phyloP scores from a whole-genome alignment of 2,329 filamentous ascomycete species.

The Tolypocladium cylindrosporum region DNA sequence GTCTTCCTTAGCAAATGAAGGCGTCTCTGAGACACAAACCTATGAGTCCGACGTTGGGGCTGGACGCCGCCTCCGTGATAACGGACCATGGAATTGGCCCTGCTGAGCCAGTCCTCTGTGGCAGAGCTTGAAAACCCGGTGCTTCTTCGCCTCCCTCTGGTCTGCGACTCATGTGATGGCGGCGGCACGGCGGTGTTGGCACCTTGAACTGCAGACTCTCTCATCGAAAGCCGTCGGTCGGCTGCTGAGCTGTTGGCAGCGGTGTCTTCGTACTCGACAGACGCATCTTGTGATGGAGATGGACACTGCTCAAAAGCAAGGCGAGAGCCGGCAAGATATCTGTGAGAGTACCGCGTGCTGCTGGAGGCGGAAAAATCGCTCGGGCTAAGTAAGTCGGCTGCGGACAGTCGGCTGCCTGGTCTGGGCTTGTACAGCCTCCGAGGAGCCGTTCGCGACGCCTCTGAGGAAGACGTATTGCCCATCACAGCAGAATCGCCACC shows the following conservation, averaged over 20 bases:
- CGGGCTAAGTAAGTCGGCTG: slow-evolving; percentile 27
- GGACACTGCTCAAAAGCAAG: slow-evolving; percentile 1
- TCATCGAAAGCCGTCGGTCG: neutral
- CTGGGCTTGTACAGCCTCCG: slow-evolving; percentile 44
- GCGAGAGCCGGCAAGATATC: slow-evolving; percentile 18
- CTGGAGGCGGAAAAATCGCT: slow-evolving; percentile 5
- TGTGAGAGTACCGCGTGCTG: slow-evolving; percentile 18
- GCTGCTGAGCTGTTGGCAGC: neutral
- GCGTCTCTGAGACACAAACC: slow-evolving; percentile 3
- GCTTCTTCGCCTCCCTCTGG: neutral
- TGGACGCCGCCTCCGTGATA: neutral
- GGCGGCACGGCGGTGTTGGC: neutral
- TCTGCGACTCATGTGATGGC: neutral
- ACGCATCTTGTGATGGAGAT: neutral
- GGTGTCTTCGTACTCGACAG: neutral
- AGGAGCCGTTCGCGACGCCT: slow-evolving; percentile 27
- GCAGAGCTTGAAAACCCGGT: neutral
- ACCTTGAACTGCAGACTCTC: neutral
- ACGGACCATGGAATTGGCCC: slow-evolving; percentile 3
- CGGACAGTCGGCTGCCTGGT: slow-evolving; percentile 26
- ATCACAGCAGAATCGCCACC: slow-evolving; percentile 17
- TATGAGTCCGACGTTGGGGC: slow-evolving; percentile 5
- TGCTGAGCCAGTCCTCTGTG: neutral
- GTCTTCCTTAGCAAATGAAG: neutral
- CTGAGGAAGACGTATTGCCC: slow-evolving; percentile 40